Conservation (phyloP, 2,329 filamentous ascomycete genomes). For the Venturia oleaginea region DNA sequence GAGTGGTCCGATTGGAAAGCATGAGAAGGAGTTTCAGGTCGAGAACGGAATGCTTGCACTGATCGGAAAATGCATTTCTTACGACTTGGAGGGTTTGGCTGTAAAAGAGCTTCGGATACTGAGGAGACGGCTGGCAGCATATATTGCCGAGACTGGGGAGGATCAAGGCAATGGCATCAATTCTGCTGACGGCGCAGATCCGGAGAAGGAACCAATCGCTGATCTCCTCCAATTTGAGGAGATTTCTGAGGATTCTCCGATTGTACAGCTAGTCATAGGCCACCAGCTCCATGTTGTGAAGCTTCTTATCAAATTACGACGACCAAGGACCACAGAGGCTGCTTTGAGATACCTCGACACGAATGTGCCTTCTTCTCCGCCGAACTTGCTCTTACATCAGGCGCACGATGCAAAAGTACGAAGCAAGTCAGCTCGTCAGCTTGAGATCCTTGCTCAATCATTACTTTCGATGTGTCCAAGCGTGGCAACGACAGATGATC, state of each 20-base stretch:
- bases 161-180: background rate
- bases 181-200: background rate
- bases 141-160: constrained; percentile 16
- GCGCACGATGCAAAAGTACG: constrained; percentile 35
- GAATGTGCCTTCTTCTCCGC: constrained; percentile 46
- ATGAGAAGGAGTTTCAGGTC: constrained; percentile 46
- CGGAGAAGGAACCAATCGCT: constrained; percentile 38
- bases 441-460: constrained; percentile 57
- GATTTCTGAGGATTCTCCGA: constrained; percentile 19
- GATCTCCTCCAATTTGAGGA: constrained; percentile 55
- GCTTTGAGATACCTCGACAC: constrained; percentile 47
- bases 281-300: constrained; percentile 58
- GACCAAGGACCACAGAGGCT: constrained; percentile 50
- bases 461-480: constrained; percentile 59
- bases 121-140: constrained; percentile 51
- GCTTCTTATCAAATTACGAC: constrained; percentile 52
- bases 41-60: constrained; percentile 66
- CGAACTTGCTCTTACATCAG: constrained; percentile 45
- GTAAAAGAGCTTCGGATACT: constrained; percentile 58
- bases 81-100: constrained; percentile 59
- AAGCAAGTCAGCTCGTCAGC: constrained; percentile 51
- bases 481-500: constrained; percentile 55
- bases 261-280: constrained; percentile 49
- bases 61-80: constrained; percentile 53
- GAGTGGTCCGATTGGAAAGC: constrained; percentile 14